A percentile compares a stretch with the other conserved stretches of the same genome.
These are phyloP conservation scores for Blepharisma stoltei DNA, from an alignment of 73 alveolate species.

Conservation along the genomic window DNA sequence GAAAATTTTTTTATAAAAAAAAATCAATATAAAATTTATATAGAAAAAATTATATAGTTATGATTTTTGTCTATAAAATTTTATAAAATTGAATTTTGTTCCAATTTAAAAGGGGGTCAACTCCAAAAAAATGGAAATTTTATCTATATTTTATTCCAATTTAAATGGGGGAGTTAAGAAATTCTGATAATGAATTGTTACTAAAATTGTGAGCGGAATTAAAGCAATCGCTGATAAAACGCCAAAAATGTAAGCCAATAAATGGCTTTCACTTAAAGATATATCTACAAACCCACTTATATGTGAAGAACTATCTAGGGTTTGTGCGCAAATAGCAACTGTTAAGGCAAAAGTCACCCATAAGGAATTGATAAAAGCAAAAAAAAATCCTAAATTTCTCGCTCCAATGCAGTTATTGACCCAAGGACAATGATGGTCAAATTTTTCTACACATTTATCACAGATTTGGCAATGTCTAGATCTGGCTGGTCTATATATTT, in stretches of 20 bases:
- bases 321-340: background rate
- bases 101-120: too few relatives aligned
- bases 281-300: background rate
- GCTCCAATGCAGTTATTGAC: slow-evolving; percentile 31
- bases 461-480: slow-evolving; percentile 30
- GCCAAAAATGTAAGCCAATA: background rate
- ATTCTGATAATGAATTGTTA: slow-evolving; percentile 11
- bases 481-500: slow-evolving; percentile 33
- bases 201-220: background rate
- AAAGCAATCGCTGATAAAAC: background rate
- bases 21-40: too few relatives aligned
- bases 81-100: too few relatives aligned
- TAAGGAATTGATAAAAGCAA: slow-evolving; percentile 14
- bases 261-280: background rate
- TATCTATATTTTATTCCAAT: too few relatives aligned
- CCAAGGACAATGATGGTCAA: slow-evolving; percentile 39
- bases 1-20: too few relatives aligned
- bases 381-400: slow-evolving; percentile 1
- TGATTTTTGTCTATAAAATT: too few relatives aligned
- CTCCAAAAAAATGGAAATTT: too few relatives aligned
- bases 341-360: background rate
- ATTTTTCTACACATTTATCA: slow-evolving; percentile 30
- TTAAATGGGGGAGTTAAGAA: too few relatives aligned
- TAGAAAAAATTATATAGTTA: too few relatives aligned
- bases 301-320: background rate